These are phyloP conservation scores for Dactylorhiza incarnata DNA, from an alignment of 106 monocot genomes.

Conservation along the genomic window DNA sequence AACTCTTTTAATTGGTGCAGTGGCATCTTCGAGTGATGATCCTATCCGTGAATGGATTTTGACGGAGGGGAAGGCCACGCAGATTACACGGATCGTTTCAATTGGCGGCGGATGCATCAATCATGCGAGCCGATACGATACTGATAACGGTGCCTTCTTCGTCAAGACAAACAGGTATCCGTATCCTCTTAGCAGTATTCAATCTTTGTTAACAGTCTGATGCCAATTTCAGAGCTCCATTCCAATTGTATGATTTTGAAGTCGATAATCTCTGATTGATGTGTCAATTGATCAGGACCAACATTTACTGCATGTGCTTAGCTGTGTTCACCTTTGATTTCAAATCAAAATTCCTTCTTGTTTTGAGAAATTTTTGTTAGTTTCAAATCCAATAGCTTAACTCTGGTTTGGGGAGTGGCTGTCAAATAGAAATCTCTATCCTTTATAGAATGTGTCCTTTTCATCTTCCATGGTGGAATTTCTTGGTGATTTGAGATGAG, in stretches of 20 bases:
- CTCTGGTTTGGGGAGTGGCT: background rate
- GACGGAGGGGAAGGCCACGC: constrained; percentile 73
- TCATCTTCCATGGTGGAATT: background rate
- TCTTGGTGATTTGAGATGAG: background rate
- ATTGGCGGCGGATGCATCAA: constrained; percentile 95
- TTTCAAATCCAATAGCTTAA: background rate
- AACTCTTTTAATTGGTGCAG: constrained; percentile 26
- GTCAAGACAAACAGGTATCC: constrained; percentile 81
- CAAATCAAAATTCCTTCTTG: background rate
- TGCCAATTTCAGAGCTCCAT: background rate
- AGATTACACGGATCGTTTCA: constrained; percentile 56
- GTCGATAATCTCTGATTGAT: no score
- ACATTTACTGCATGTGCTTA: background rate
- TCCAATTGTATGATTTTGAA: background rate
- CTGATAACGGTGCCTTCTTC: constrained; percentile 78
- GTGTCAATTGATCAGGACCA: background rate
- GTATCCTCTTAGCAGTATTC: constrained; percentile 12
- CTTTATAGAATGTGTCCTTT: background rate
- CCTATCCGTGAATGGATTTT: constrained; percentile 89
- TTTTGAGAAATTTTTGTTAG: background rate
- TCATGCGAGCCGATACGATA: constrained; percentile 69
- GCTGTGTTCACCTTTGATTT: background rate
- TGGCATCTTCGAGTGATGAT: constrained; percentile 59
- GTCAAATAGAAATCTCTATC: background rate
- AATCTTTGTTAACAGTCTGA: background rate